Evolutionary conservation across 73 alveolate species (phyloP).

Genomic region (Uronychia setigera): DNA sequence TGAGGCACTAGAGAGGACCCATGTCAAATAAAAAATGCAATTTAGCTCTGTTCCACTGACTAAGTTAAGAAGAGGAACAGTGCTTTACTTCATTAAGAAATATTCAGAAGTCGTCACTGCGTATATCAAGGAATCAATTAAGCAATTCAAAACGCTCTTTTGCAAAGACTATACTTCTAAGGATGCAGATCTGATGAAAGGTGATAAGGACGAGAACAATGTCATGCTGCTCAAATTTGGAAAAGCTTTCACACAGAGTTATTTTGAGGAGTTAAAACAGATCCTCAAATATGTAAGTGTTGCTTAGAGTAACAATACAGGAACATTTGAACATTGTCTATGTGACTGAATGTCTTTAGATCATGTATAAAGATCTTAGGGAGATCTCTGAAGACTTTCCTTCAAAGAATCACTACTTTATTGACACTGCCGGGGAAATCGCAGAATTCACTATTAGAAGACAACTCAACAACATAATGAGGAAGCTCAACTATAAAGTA

Average conservation of each 20-base stretch:
- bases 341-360: conserved; percentile 29
- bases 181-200: neutral
- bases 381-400: neutral
- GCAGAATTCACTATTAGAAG: conserved; percentile 32
- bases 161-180: conserved; percentile 11
- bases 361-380: conserved; percentile 14
- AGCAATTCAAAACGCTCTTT: conserved; percentile 37
- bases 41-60: neutral
- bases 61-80: conserved; percentile 47
- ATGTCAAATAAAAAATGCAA: neutral
- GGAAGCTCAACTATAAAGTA: conserved; percentile 2
- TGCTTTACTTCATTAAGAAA: conserved; percentile 11
- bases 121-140: conserved; percentile 25
- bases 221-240: conserved; percentile 18
- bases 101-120: conserved; percentile 24
- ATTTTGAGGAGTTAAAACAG: conserved; percentile 7
- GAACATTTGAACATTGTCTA: neutral
- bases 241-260: neutral
- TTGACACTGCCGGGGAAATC: conserved; percentile 34
- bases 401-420: conserved; percentile 3
- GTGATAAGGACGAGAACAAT: neutral
- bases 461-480: conserved; percentile 32
- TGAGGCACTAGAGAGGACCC: neutral
- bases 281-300: neutral
- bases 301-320: neutral